Base-by-base conservation (phyloP, 1,284 basidiomycete species). In the Hemileia vastatrix region DNA sequence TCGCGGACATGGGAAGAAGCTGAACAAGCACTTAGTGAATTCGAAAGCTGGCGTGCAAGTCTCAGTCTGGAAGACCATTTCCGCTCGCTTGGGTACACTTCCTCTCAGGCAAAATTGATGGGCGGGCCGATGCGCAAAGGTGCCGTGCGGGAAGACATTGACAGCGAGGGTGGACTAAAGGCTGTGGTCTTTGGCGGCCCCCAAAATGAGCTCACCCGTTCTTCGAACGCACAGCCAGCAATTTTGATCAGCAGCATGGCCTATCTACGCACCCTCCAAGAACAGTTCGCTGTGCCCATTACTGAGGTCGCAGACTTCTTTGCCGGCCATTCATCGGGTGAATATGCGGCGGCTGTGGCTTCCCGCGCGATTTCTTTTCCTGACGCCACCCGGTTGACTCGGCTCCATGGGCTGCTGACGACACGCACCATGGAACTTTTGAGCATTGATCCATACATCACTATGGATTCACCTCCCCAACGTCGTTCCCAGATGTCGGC, bases 331-430 rank as follows among this genome's bases (percentile, higher is more conserved):
- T 72, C 71, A 11, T 67, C 67, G 1, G 73, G 73, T 32, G 73
- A 74, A 57, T 74, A 72, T 61, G 67, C 70, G 23, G 72, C 72
- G 2, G 70, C 69, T 15, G 73, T 72, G 9, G 73, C 73, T 0
- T 57, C 67, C 6, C 69, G 69, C 8, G 69, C 69, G 31, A 58
- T 74, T 33, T 65, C 64, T 5, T 69, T 74, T 54, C 45, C 53
- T n/a, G 69, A 71, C 36, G 73, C 65, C 19, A 69, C 72, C 13
- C 65, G 68, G 21, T 65, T 74, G 18, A 73, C 68, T 2, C 66
- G 73, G 9, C 64, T 74, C 0, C 71, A 72, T 49, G 73, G 73
- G 6, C 64, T 73, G 15, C 58, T 73, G 19, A 73, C 72, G 3
- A 62, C 65, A 32, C 33, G 67, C 6, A 65, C 68, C 33, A 40